Evolutionary conservation across 2,329 filamentous ascomycete genomes (phyloP), one percentile per base, ranked within the genome.

Genomic region (Sclerotinia subarctica): DNA sequence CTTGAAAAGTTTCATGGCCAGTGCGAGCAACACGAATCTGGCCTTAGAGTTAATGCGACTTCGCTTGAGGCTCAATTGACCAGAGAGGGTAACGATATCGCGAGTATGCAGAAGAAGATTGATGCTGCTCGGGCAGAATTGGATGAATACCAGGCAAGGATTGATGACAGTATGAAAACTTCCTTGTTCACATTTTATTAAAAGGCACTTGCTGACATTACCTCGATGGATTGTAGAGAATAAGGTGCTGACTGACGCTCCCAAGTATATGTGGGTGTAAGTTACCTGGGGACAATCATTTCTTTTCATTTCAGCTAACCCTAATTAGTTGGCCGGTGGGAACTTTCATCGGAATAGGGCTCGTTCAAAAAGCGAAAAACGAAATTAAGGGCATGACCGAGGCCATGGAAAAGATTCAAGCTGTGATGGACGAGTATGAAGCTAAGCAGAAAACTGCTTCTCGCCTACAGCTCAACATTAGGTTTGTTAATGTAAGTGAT

Each of bases 241-340:
- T 8, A 24, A 35, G 17, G 58, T 62, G 29, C 5, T 62, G 15
- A 38, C 46, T 5, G 46, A 62, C n/a, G 58, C 58, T 19, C 46
- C 46, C 7, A 62, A 62, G 8, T 62, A 62, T 8, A 62, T 62
- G 46, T 62, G 46, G 58, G 58, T 62, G 58, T 62, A 51, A 51
- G 58, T 62, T 0, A 24, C 24, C 15, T 2, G 5, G 0, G 7
- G 0, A 24, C n/a, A 38, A 7, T 13, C 11, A 11, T 7, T 13
- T 38, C 15, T 19, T 24, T 5, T 5, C 3, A 38, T 24, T n/a
- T 7, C 15, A 26, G n/a, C 58, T 51, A 24, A 62, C 2, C 5
- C 6, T 38, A 8, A 1, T 0, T 15, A 62, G 58, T 26, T 62
- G 58, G 46, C 46, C 58, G 6, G 3, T 62, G 5, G 58, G 46